Base-by-base conservation (phyloP, 371 early-diverging fungal species). In the Zancudomyces culisetae region DNA sequence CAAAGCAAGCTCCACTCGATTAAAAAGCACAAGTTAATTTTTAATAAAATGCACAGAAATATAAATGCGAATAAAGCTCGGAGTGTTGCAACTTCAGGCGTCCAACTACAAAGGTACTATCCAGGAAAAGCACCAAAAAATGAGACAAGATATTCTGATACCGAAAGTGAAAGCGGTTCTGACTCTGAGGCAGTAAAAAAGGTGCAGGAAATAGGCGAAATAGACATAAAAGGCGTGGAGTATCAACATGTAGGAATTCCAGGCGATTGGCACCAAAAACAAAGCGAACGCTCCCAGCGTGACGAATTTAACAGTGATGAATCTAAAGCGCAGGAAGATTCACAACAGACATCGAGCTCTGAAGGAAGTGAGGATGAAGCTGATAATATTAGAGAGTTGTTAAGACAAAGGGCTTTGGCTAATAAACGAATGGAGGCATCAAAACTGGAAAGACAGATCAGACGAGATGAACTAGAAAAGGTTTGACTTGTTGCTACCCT, bases 41-140 rank as follows among this genome's bases (percentile, higher is more conserved):
- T n/a, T n/a, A n/a, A n/a, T n/a, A n/a, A n/a, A n/a, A n/a, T n/a
- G n/a, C n/a, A n/a, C n/a, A n/a, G n/a, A n/a, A n/a, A n/a, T n/a
- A n/a, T n/a, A n/a, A n/a, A n/a, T n/a, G n/a, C n/a, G n/a, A 35
- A 35, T 35, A 35, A 15, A 35, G 15, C 6, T 35, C 6, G 15
- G 15, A 15, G 35, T 35, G 61, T 41, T 3, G 55, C 50, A 26
- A 45, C 54, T 19, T 51, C 52, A 10, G 52, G 54, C 26, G 29
- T 51, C n/a, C 19, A 13, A 53, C 13, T 39, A 15, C 4, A 18
- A 20, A 18, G 54, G 26, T 53, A 53, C 21, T 39, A 43, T 23
- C 54, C 54, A 27, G 54, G 43, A 13, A 45, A 45, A 29, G 54
- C 43, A 20, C 45, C 54, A 21, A 13, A n/a, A 2, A 4, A 20